Evolutionary conservation across 805 yeast species (phyloP).

Genomic region (Candida manassasensis): DNA sequence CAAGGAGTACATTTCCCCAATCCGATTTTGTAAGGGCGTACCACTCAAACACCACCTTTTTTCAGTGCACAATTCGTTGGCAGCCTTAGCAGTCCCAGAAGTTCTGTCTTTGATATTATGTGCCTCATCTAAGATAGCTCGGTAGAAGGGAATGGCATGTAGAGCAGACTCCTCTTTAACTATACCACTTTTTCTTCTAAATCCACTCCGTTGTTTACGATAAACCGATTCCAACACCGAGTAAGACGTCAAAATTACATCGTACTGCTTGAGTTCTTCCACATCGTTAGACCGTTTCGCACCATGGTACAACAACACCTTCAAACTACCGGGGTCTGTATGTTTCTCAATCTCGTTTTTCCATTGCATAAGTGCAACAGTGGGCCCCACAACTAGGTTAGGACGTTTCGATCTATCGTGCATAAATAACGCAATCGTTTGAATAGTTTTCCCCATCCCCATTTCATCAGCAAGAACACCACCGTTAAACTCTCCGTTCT

Average conservation of each 20-base stretch:
- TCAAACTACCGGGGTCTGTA: slow-evolving; percentile 59
- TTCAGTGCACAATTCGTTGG: slow-evolving; percentile 62
- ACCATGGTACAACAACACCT: slow-evolving; percentile 78
- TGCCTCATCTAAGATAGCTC: slow-evolving; percentile 93
- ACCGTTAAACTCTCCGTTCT: slow-evolving; percentile 71
- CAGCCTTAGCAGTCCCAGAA: slow-evolving; percentile 90
- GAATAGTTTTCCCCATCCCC: slow-evolving; percentile 99
- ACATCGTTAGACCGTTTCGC: slow-evolving; percentile 61
- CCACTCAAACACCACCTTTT: slow-evolving; percentile 93
- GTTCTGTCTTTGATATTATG: slow-evolving; percentile 95
- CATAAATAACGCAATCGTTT: slow-evolving; percentile 85
- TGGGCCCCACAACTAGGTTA: slow-evolving; percentile 90
- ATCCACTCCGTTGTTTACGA: slow-evolving; percentile 80
- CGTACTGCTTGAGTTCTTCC: slow-evolving; percentile 56
- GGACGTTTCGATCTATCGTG: slow-evolving; percentile 63
- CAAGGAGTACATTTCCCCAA: slow-evolving; percentile 93
- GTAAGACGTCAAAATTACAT: slow-evolving; percentile 87
- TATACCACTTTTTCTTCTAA: slow-evolving; percentile 63
- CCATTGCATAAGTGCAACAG: slow-evolving; percentile 99
- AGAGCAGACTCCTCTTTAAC: slow-evolving; percentile 73
- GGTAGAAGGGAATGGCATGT: slow-evolving; percentile 69
- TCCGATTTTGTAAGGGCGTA: slow-evolving; percentile 93
- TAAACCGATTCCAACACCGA: slow-evolving; percentile 85
- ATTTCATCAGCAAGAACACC: slow-evolving; percentile 97
- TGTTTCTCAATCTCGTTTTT: slow-evolving; percentile 85